phyloP scores from a whole-genome alignment of 2,329 filamentous ascomycete genomes.

The Hymenoscyphus occultus region DNA sequence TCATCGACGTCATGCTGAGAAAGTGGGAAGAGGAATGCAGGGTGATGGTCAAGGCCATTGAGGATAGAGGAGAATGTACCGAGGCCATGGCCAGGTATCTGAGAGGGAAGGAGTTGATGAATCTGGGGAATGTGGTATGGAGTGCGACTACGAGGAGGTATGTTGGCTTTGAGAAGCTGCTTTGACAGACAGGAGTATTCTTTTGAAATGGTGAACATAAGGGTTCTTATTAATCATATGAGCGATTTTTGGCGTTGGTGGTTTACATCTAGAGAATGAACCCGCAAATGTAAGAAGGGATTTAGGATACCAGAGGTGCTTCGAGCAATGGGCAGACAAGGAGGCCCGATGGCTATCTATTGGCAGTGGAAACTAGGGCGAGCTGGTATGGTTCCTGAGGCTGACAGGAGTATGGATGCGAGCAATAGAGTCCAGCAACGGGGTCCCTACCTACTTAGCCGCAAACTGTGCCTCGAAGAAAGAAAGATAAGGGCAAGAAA shows the following conservation, averaged over 20 bases:
- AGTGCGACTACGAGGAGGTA: background rate
- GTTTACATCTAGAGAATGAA: background rate
- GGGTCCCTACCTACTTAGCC: too few relatives aligned
- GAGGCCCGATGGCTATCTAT: too few relatives aligned
- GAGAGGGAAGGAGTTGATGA: background rate
- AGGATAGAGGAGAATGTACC: background rate
- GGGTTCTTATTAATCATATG: background rate
- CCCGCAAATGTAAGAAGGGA: background rate
- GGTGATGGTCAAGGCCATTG: background rate
- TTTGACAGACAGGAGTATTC: background rate
- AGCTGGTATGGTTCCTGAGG: too few relatives aligned
- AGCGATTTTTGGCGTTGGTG: conserved; percentile 1
- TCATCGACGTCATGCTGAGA: background rate
- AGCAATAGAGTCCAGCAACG: too few relatives aligned
- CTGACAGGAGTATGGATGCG: too few relatives aligned
- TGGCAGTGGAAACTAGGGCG: too few relatives aligned
- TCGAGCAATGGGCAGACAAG: too few relatives aligned
- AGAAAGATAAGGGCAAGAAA: too few relatives aligned
- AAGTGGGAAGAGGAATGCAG: background rate
- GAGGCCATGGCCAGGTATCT: background rate
- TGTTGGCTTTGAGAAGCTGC: background rate
- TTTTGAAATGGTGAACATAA: background rate
- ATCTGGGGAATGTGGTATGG: background rate
- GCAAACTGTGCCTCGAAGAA: too few relatives aligned
- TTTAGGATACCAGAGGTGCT: too few relatives aligned